Evolutionary conservation across 495 filamentous ascomycete genomes (phyloP).

Genomic region (Penicillium longicatenatum): DNA sequence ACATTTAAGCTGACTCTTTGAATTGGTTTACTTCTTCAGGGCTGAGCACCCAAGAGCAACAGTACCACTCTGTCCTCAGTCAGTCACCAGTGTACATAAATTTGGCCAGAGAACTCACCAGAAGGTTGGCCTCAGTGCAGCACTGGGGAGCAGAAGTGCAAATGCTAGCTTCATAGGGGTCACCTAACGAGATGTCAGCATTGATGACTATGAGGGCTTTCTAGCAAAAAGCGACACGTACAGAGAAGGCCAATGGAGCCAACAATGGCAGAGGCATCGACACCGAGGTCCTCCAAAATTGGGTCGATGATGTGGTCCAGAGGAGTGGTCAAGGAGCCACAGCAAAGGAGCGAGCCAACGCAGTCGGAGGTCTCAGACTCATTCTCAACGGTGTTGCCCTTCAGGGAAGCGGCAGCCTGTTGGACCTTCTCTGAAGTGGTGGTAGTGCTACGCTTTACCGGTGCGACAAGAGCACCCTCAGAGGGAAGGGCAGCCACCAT

Average conservation of each 20-base stretch:
- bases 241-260: slow-evolving; percentile 39
- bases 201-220: background rate
- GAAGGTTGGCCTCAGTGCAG: slow-evolving; percentile 39
- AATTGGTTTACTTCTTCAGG: background rate
- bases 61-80: slow-evolving; percentile 21
- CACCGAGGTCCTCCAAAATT: slow-evolving; percentile 73
- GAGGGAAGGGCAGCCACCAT: slow-evolving; percentile 23
- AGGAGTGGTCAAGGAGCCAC: slow-evolving; percentile 35
- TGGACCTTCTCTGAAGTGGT: slow-evolving; percentile 16
- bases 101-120: slow-evolving; percentile 25
- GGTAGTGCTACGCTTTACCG: slow-evolving; percentile 12
- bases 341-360: slow-evolving; percentile 35
- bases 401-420: slow-evolving; percentile 15
- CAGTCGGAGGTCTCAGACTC: slow-evolving; percentile 25
- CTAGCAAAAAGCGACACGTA: slow-evolving; percentile 20
- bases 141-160: slow-evolving; percentile 33
- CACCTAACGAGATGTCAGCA: slow-evolving; percentile 22
- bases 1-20: background rate
- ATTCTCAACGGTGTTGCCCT: slow-evolving; percentile 12
- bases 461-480: slow-evolving; percentile 5
- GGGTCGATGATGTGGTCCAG: slow-evolving; percentile 62
- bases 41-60: slow-evolving; percentile 30
- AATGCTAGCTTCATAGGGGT: slow-evolving; percentile 22
- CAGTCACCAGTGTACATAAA: background rate
- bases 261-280: slow-evolving; percentile 81